Evolutionary conservation across 1,139 yeast species (phyloP).

Genomic region (Entelexis paramagnoliae): DNA sequence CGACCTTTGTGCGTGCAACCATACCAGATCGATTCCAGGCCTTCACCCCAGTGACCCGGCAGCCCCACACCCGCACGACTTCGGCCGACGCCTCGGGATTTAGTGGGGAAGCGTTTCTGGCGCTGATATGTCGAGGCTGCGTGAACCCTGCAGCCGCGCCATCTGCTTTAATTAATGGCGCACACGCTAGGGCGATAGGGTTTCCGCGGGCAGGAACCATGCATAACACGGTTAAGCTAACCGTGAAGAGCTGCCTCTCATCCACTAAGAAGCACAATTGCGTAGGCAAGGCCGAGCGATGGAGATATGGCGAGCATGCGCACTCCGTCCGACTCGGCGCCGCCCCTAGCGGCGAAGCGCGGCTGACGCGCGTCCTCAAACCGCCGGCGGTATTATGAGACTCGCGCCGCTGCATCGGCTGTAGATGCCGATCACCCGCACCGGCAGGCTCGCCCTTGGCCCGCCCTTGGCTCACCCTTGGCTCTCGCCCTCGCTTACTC

Average conservation of each 20-base stretch:
- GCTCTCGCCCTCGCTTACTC: too few species aligned
- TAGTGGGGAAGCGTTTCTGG: background rate
- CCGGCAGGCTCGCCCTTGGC: background rate
- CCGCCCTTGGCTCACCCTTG: too few species aligned
- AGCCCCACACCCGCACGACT: background rate
- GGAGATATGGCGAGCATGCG: background rate
- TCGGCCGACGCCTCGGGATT: background rate
- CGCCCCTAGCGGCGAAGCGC: too few species aligned
- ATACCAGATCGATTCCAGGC: background rate
- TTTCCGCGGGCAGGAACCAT: background rate
- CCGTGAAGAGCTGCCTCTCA: too few species aligned
- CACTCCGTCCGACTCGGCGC: too few species aligned
- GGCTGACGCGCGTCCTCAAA: too few species aligned
- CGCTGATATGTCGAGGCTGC: background rate
- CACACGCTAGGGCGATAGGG: background rate
- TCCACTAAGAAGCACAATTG: too few species aligned
- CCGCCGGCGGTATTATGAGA: background rate
- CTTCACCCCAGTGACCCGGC: background rate
- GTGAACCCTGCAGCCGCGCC: background rate
- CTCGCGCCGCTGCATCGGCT: background rate
- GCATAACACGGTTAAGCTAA: background rate
- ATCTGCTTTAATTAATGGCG: background rate
- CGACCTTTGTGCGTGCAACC: too few species aligned
- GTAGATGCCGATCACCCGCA: background rate
- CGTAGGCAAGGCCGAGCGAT: too few species aligned